Percentiles rank a stretch among this genome's conserved stretches.
Evolutionary conservation across 257 asterid species (phyloP).

Genomic region (Euphrasia confusa): DNA sequence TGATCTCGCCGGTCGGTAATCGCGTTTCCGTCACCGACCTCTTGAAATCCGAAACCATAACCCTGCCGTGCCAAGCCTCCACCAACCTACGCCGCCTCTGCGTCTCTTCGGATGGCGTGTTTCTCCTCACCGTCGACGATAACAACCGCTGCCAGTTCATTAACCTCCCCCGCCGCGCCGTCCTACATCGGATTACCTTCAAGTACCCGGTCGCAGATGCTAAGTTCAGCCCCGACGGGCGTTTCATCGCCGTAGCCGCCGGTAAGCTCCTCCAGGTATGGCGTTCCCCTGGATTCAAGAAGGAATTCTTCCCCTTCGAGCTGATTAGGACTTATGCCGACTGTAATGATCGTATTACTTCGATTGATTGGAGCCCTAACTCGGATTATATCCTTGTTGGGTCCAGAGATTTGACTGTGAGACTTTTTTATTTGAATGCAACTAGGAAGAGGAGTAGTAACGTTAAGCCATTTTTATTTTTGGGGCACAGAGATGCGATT

Average conservation of each 20-base stretch:
- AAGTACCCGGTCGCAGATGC: constrained; percentile 63
- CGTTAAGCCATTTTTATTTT: constrained; percentile 63
- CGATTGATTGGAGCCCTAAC: constrained; percentile 80
- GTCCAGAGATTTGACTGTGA: constrained; percentile 74
- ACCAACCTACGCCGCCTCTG: constrained; percentile 73
- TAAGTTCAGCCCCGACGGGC: constrained; percentile 80
- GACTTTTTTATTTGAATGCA: constrained; percentile 61
- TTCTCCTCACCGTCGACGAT: constrained; percentile 78
- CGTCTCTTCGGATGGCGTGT: constrained; percentile 79
- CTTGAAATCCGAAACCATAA: constrained; percentile 65
- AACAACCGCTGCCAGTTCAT: constrained; percentile 81
- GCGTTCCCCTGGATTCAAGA: constrained; percentile 86
- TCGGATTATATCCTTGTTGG: constrained; percentile 69
- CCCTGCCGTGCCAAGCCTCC: constrained; percentile 85
- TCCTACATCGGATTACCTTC: constrained; percentile 75
- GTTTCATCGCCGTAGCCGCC: constrained; percentile 71
- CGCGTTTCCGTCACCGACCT: constrained; percentile 92
- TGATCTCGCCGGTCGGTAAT: constrained; percentile 84
- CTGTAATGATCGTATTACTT: constrained; percentile 62
- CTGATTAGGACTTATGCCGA: constrained; percentile 70
- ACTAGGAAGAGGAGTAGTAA: constrained; percentile 27
- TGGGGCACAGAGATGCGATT: constrained; percentile 79
- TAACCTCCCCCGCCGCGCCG: constrained; percentile 73
- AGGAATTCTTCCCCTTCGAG: constrained; percentile 90
- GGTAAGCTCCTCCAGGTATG: constrained; percentile 91